These are phyloP conservation scores for Aphanomyces invadans DNA, from an alignment of 352 stramenopile genomes.

Conservation along the genomic window DNA sequence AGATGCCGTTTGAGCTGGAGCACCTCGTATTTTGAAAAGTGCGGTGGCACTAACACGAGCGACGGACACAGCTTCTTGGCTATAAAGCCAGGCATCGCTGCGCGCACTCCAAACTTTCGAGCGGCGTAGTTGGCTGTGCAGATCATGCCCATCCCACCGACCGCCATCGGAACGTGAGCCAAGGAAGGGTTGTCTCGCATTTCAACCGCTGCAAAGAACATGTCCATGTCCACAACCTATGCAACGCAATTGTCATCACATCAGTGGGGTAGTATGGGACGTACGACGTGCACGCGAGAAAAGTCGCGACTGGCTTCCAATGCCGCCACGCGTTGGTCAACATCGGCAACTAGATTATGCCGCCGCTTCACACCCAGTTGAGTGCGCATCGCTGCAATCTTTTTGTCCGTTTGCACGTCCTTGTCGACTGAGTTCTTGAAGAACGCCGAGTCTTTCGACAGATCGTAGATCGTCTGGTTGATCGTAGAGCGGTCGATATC, in stretches of 20 bases:
- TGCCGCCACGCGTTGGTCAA: slow-evolving; percentile 37
- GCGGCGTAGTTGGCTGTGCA: slow-evolving; percentile 94
- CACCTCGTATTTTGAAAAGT: slow-evolving; percentile 87
- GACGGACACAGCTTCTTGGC: slow-evolving; percentile 91
- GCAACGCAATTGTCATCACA: neutral
- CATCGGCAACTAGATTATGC: slow-evolving; percentile 27
- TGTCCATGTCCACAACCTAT: slow-evolving; percentile 91
- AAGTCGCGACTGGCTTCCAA: slow-evolving; percentile 52
- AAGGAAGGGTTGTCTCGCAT: slow-evolving; percentile 89
- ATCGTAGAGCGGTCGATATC: slow-evolving; percentile 84
- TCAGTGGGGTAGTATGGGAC: neutral
- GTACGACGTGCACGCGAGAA: slow-evolving; percentile 74
- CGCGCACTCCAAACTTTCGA: slow-evolving; percentile 89
- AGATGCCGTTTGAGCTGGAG: neutral
- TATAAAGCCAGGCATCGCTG: slow-evolving; percentile 96
- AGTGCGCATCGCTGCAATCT: slow-evolving; percentile 62
- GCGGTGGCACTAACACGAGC: slow-evolving; percentile 86
- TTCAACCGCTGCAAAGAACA: slow-evolving; percentile 96
- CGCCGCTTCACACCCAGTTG: slow-evolving; percentile 37
- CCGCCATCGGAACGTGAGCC: slow-evolving; percentile 81
- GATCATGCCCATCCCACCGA: slow-evolving; percentile 92
- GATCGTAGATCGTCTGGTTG: slow-evolving; percentile 89
- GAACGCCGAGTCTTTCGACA: slow-evolving; percentile 90
- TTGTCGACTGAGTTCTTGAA: slow-evolving; percentile 88
- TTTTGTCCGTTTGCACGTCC: slow-evolving; percentile 81